Evolutionary conservation across 2,329 filamentous ascomycete species (phyloP).

Genomic region (Thermomyces lanuginosus): DNA sequence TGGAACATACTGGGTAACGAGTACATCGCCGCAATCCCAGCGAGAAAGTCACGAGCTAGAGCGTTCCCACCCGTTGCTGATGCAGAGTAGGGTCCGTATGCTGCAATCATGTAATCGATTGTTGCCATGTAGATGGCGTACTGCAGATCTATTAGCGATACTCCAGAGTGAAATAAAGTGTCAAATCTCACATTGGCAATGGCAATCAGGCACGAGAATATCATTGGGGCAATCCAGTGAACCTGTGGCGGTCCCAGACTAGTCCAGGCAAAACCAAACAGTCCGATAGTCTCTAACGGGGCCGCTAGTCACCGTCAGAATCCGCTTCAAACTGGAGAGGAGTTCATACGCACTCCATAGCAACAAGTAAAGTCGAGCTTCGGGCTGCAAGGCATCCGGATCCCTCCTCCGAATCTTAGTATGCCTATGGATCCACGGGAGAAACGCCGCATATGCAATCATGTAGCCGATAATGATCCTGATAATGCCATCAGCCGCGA

Average conservation of each 20-base stretch:
- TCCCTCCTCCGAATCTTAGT: conserved; percentile 25
- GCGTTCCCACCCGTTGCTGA: conserved; percentile 51
- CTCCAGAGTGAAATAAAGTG: not conserved
- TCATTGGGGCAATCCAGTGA: conserved; percentile 46
- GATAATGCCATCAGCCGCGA: conserved; percentile 1
- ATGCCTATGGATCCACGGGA: conserved; percentile 35
- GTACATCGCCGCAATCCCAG: conserved; percentile 44
- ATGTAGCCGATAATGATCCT: conserved; percentile 40
- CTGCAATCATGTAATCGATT: conserved; percentile 52
- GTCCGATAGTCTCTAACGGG: conserved; percentile 41
- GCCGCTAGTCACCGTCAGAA: conserved; percentile 23
- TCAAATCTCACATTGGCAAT: conserved; percentile 39
- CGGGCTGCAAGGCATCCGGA: conserved; percentile 41
- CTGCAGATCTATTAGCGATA: conserved; percentile 7
- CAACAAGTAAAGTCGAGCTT: conserved; percentile 43
- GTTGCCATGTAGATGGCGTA: conserved; percentile 44
- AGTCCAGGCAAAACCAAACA: conserved; percentile 46
- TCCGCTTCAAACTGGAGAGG: not conserved
- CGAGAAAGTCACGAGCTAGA: conserved; percentile 46
- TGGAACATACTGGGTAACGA: conserved; percentile 33
- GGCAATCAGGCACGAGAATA: conserved; percentile 42
- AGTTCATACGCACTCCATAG: conserved; percentile 29
- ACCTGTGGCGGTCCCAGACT: conserved; percentile 36
- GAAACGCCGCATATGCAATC: conserved; percentile 39
- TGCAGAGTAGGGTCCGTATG: conserved; percentile 47